Conservation (phyloP, 768 basidiomycete genomes). For the Solioccasus polychromus region DNA sequence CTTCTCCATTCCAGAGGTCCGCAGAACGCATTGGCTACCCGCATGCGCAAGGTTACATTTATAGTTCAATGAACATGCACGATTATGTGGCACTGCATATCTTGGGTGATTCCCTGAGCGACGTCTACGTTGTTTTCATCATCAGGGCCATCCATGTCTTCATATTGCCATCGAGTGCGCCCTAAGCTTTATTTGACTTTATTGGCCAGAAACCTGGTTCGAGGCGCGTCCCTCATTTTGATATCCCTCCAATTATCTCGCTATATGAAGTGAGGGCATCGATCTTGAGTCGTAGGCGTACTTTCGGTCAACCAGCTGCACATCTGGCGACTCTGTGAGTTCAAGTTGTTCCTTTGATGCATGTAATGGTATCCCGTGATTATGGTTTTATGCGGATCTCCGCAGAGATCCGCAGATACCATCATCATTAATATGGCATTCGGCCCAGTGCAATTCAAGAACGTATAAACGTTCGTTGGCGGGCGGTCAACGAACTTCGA, state of each 20-base stretch:
- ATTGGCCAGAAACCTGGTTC: conserved; percentile 49
- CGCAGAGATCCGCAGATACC: conserved; percentile 72
- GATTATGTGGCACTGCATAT: conserved; percentile 94
- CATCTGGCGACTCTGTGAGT: conserved; percentile 96
- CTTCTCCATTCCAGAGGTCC: conserved; percentile 16
- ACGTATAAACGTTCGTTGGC: conserved; percentile 44
- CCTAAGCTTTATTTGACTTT: too few relatives aligned
- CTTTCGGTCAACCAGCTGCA: conserved; percentile 88
- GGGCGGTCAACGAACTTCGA: not conserved
- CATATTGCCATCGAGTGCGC: not conserved
- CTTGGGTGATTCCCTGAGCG: conserved; percentile 94
- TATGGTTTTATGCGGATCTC: conserved; percentile 92
- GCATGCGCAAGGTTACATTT: conserved; percentile 38
- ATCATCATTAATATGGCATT: conserved; percentile 91
- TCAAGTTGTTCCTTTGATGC: conserved; percentile 95
- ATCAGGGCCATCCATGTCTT: conserved; percentile 82
- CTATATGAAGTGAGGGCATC: conserved; percentile 84
- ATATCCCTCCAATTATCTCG: conserved; percentile 85
- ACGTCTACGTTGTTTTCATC: conserved; percentile 95
- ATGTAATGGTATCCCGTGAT: conserved; percentile 79
- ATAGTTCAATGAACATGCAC: conserved; percentile 96
- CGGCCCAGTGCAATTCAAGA: conserved; percentile 92
- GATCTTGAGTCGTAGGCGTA: conserved; percentile 84
- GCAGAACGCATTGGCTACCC: conserved; percentile 10
- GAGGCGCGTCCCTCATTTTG: conserved; percentile 90